These are phyloP conservation scores for Spathaspora sp. DNA, from an alignment of 805 yeast species.

Conservation along the genomic window DNA sequence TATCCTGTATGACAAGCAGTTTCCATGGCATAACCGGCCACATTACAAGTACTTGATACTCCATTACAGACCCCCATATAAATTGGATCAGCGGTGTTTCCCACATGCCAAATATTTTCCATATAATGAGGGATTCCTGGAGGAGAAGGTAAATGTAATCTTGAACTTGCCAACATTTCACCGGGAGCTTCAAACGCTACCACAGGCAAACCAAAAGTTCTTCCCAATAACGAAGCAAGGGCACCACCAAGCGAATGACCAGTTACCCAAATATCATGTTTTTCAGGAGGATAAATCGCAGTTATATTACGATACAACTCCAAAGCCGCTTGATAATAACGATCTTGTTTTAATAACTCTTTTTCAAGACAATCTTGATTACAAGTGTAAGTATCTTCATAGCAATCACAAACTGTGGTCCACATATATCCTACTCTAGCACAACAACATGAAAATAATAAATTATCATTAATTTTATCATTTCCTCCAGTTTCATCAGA, in stretches of 20 bases:
- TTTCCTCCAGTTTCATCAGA: slow-evolving; percentile 66
- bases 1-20: slow-evolving; percentile 90
- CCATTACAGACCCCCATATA: slow-evolving; percentile 97
- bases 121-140: slow-evolving; percentile 78
- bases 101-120: slow-evolving; percentile 92
- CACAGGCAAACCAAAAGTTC: slow-evolving; percentile 87
- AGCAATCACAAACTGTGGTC: slow-evolving; percentile 96
- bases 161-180: slow-evolving; percentile 73
- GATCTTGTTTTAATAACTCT: slow-evolving; percentile 68
- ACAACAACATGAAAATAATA: slow-evolving; percentile 92
- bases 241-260: slow-evolving; percentile 97
- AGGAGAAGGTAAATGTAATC: slow-evolving; percentile 88
- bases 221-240: slow-evolving; percentile 71
- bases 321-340: slow-evolving; percentile 77
- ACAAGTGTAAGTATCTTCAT: slow-evolving; percentile 77
- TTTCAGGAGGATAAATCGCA: slow-evolving; percentile 54
- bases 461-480: slow-evolving; percentile 84
- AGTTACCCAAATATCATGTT: slow-evolving; percentile 78
- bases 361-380: slow-evolving; percentile 81
- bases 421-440: slow-evolving; percentile 88
- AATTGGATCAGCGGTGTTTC: slow-evolving; percentile 96
- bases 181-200: slow-evolving; percentile 95
- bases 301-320: slow-evolving; percentile 75
- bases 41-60: slow-evolving; percentile 80
- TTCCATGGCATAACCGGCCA: slow-evolving; percentile 97